phyloP scores from a whole-genome alignment of 2,329 filamentous ascomycete genomes.

The Fusarium temperatum region DNA sequence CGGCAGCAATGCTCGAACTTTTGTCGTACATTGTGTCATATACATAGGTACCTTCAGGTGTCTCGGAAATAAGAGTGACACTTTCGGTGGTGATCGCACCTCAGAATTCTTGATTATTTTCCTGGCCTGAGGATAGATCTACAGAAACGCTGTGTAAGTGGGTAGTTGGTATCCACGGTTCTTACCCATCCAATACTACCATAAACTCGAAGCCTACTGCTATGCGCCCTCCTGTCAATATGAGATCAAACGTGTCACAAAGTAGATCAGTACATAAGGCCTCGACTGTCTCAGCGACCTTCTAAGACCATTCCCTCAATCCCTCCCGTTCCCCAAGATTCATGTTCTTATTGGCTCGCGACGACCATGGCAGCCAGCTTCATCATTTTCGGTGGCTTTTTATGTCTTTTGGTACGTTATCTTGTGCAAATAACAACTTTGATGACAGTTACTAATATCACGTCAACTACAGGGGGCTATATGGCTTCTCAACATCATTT shows the following conservation, averaged over 20 bases:
- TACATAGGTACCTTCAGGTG: too few relatives aligned
- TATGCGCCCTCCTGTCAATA: neutral
- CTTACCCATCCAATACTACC: too few relatives aligned
- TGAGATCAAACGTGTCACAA: neutral
- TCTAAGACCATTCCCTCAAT: too few relatives aligned
- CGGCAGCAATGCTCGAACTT: neutral
- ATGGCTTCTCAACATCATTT: neutral
- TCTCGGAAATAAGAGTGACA: too few relatives aligned
- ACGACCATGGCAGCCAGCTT: neutral
- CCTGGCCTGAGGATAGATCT: accelerated
- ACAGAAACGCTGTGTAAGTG: too few relatives aligned
- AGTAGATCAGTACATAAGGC: neutral
- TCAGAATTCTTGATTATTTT: too few relatives aligned
- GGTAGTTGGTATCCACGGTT: too few relatives aligned
- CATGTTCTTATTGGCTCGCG: neutral
- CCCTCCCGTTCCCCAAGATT: neutral
- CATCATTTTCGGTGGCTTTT: neutral
- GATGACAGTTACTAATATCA: neutral
- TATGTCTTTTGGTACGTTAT: neutral
- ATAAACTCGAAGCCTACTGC: too few relatives aligned
- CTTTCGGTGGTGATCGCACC: too few relatives aligned
- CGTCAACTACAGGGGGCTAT: neutral
- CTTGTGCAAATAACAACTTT: accelerated
- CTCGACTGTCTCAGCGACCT: neutral
- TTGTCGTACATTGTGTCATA: neutral